Evolutionary conservation across 116 monocot genomes (phyloP), one percentile per base, ranked within the genome.

Genomic region (Trichopus zeylanicus): DNA sequence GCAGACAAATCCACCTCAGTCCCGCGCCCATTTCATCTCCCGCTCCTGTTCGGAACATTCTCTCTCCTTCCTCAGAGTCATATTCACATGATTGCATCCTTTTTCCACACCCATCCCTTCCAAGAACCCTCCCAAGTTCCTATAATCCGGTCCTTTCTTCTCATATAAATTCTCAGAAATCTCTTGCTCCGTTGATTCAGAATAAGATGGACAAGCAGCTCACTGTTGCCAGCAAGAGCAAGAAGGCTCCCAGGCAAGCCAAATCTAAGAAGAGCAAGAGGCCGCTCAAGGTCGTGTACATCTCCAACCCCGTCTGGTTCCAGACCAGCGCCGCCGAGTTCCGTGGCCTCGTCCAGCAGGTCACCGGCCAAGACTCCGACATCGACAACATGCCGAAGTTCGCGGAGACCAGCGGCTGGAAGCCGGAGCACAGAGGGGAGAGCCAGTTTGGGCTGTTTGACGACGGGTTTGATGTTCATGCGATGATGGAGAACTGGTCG

Each of bases 271-370:
- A 60, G 65, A 22, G 6, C 3, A 57, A 67, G 72, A 51, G 59
- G 35, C 73, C 73, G 11, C n/a, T 78, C 23, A 78, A 78, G 59
- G 73, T 78, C 5, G 72, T 78, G 18, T 69, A 78, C 73, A 73
- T 78, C 51, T 63, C 68, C 22, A 78, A 73, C 69, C 78, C 78
- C 13, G 60, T 60, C 69, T 59, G 52, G 26, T 51, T 78, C 1
- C 55, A 56, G 23, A 48, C 78, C 3, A 73, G 53, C 63, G 59
- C 64, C 12, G 59, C 53, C 22, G 55, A 69, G 22, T 78, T 78
- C 63, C 63, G 65, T 1, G 11, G 35, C 22, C 25, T 65, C 22
- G 72, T 72, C 23, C 72, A 72, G 52, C 35, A 53, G 29, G 64
- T 72, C 58, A 72, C 72, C 58, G 72, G 72, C 51, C 57, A 35